Percentiles rank a stretch among this genome's conserved stretches.
phyloP scores from a whole-genome alignment of 23 red algal genomes.

The Agarophyton chilense region DNA sequence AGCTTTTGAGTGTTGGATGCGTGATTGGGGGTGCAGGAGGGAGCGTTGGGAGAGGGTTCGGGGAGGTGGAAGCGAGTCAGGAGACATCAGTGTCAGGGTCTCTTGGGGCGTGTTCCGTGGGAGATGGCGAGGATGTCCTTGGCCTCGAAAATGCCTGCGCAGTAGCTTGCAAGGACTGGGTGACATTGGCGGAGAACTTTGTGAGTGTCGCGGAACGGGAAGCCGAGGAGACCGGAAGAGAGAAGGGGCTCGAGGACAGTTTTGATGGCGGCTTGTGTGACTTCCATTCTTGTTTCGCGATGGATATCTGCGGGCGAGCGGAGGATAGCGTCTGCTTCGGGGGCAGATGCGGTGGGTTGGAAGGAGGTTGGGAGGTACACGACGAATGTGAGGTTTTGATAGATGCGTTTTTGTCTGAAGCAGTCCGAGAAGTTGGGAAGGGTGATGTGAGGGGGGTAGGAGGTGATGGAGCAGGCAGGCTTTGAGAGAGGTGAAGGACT shows the following conservation, averaged over 20 bases:
- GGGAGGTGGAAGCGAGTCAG: neutral
- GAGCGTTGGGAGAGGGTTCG: neutral
- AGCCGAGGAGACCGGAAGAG: neutral
- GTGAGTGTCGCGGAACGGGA: constrained; percentile 12
- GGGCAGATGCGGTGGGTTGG: neutral
- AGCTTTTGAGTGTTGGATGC: neutral
- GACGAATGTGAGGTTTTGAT: neutral
- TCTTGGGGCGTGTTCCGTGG: neutral
- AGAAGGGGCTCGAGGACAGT: neutral
- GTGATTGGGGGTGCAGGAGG: neutral
- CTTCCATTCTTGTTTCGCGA: neutral
- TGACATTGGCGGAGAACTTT: neutral
- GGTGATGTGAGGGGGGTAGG: neutral
- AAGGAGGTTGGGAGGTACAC: constrained; percentile 9
- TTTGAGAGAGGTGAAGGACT: too few relatives aligned
- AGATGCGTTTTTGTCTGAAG: neutral
- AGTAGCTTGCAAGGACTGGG: neutral
- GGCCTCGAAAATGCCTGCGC: neutral
- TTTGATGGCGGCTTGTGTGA: neutral
- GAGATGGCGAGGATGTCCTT: constrained; percentile 20
- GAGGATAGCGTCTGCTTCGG: neutral
- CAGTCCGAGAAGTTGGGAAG: neutral
- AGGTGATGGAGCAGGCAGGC: neutral
- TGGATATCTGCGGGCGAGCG: neutral
- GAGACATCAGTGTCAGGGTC: neutral